These are phyloP conservation scores for Debaryomyces hansenii DNA, from an alignment of 805 yeast genomes.

Conservation along the genomic window DNA sequence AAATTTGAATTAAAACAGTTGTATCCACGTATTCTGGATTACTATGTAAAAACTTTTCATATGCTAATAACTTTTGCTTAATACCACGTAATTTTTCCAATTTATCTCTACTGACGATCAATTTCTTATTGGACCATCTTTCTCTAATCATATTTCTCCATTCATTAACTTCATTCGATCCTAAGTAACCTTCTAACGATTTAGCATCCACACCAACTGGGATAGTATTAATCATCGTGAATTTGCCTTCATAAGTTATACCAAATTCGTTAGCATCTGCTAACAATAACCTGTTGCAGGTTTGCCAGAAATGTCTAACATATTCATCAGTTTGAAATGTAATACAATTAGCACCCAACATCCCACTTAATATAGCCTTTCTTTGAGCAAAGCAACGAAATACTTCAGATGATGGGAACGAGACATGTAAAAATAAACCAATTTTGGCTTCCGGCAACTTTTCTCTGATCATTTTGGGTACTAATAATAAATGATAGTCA, in stretches of 20 bases:
- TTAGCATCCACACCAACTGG: constrained; percentile 82
- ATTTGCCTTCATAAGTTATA: constrained; percentile 58
- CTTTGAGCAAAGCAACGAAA: constrained; percentile 93
- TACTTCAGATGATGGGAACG: constrained; percentile 94
- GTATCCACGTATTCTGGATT: constrained; percentile 70
- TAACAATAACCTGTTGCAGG: constrained; percentile 78
- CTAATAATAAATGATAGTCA: constrained; percentile 86
- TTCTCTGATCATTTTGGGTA: constrained; percentile 80
- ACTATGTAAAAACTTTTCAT: constrained; percentile 69
- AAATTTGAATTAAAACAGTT: constrained; percentile 81
- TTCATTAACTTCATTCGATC: constrained; percentile 50
- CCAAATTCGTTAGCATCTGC: constrained; percentile 75
- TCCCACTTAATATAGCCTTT: constrained; percentile 70
- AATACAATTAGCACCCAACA: constrained; percentile 84
- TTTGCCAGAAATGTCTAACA: constrained; percentile 89
- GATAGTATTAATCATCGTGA: constrained; percentile 54
- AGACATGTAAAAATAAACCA: constrained; percentile 89
- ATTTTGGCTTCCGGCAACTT: constrained; percentile 79
- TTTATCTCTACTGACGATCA: constrained; percentile 87
- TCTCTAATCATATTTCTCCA: constrained; percentile 74
- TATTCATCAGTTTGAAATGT: constrained; percentile 92
- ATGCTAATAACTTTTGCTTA: constrained; percentile 82
- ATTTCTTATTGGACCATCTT: constrained; percentile 69
- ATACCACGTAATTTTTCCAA: constrained; percentile 86
- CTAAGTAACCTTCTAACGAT: constrained; percentile 47